These are phyloP conservation scores for Cicer cuneatum DNA, from an alignment of 306 rosid species.

Conservation along the genomic window DNA sequence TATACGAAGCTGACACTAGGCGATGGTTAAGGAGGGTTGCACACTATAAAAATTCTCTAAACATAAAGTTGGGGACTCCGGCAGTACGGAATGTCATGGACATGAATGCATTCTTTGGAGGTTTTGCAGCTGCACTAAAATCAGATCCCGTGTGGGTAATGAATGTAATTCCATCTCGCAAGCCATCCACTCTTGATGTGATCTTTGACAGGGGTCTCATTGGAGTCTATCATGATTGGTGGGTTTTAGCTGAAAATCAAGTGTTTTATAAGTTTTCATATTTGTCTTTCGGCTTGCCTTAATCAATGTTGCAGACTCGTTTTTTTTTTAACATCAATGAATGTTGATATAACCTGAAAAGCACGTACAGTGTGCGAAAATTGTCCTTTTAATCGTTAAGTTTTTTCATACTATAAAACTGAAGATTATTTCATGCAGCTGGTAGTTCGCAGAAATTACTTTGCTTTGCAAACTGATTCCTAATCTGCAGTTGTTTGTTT, in stretches of 20 bases:
- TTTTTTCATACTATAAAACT: background rate
- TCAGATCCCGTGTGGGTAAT: conserved; percentile 96
- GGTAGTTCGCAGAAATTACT: conserved; percentile 9
- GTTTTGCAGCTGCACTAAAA: conserved; percentile 87
- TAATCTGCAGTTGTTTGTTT: conserved; percentile 23
- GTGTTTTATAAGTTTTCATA: background rate
- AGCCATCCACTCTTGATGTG: conserved; percentile 72
- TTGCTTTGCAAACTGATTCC: conserved; percentile 13
- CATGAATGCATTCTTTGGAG: conserved; percentile 97
- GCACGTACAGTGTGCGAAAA: background rate
- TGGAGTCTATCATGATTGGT: conserved; percentile 97
- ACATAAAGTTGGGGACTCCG: conserved; percentile 85
- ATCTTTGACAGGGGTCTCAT: conserved; percentile 90
- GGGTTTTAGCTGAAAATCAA: conserved; percentile 43
- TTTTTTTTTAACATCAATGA: conserved; percentile 9
- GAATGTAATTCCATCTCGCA: conserved; percentile 88
- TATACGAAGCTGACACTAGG: conserved; percentile 87
- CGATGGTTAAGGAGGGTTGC: conserved; percentile 86
- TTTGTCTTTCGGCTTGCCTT: background rate
- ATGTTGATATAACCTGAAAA: conserved; percentile 16
- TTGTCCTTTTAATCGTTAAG: background rate
- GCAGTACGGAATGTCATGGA: conserved; percentile 93
- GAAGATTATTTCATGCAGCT: background rate
- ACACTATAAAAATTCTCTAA: conserved; percentile 76
- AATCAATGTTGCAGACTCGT: conserved; percentile 10